Conservation (phyloP, 441 rosid species). For the Mallotus japonicus region DNA sequence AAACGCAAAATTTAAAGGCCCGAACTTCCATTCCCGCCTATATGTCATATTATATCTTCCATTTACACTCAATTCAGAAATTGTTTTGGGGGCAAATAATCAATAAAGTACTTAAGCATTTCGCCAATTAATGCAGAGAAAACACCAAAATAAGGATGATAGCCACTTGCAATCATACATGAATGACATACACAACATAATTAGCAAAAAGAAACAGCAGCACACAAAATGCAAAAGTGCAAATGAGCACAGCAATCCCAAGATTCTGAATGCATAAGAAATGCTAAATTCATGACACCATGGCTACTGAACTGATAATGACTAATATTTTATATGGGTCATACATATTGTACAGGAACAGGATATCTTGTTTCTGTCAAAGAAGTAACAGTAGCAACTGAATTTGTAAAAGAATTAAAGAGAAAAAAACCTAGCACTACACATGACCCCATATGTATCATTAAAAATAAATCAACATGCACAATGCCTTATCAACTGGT, state of each 20-base stretch:
- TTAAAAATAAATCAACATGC: neutral
- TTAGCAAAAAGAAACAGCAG: neutral
- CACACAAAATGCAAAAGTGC: neutral
- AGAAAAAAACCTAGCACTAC: too few species aligned
- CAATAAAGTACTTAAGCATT: slow-evolving; percentile 1
- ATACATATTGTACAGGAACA: neutral
- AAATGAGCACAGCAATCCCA: neutral
- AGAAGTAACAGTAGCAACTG: too few species aligned
- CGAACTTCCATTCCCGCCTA: slow-evolving; percentile 16
- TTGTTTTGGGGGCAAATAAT: neutral
- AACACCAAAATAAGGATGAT: neutral
- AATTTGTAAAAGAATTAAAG: too few species aligned
- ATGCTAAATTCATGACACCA: neutral
- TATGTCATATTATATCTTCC: neutral
- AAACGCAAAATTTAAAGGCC: slow-evolving; percentile 20
- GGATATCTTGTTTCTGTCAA: neutral
- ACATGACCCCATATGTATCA: too few species aligned
- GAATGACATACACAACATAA: neutral
- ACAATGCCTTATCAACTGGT: neutral
- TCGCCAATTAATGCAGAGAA: neutral
- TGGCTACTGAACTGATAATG: neutral
- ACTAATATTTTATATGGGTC: neutral
- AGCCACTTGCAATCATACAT: neutral
- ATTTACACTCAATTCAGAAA: neutral
- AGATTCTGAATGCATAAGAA: neutral